phyloP scores from a whole-genome alignment of 331 rosid species.

The Rhamnella rubrinervis region DNA sequence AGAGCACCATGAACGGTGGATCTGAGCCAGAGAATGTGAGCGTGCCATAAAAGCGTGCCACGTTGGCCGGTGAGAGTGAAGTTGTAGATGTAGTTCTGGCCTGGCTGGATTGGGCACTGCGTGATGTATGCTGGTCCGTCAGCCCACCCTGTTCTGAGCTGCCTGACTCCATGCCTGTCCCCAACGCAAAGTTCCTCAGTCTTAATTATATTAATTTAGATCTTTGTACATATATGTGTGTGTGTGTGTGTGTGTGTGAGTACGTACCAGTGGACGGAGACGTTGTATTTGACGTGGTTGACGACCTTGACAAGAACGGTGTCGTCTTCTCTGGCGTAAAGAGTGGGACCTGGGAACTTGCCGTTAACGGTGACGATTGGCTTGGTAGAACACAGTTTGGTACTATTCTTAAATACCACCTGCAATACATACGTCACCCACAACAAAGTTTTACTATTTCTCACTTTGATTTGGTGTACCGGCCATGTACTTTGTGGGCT shows the following conservation, averaged over 20 bases:
- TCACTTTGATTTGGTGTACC: slow-evolving; percentile 3
- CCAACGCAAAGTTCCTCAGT: not conserved
- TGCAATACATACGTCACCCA: slow-evolving; percentile 28
- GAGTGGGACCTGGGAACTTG: slow-evolving; percentile 86
- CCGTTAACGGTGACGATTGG: slow-evolving; percentile 81
- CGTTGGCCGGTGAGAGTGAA: slow-evolving; percentile 90
- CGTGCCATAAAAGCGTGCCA: slow-evolving; percentile 95
- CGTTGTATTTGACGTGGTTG: slow-evolving; percentile 65
- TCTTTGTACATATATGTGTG: not conserved
- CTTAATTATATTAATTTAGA: too few relatives aligned
- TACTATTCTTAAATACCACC: slow-evolving; percentile 64
- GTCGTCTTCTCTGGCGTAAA: slow-evolving; percentile 88
- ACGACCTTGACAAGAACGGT: slow-evolving; percentile 69
- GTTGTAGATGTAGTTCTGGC: slow-evolving; percentile 68
- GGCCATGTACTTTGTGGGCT: slow-evolving; percentile 19
- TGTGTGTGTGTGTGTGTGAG: not conserved
- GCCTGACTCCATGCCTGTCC: slow-evolving; percentile 87
- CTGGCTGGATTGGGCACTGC: slow-evolving; percentile 82
- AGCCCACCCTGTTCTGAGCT: slow-evolving; percentile 81
- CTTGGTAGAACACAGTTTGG: slow-evolving; percentile 67
- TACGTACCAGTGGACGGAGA: slow-evolving; percentile 74
- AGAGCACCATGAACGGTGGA: slow-evolving; percentile 81
- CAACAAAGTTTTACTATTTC: not conserved
- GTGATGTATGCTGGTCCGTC: slow-evolving; percentile 95
- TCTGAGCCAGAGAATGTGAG: slow-evolving; percentile 87